phyloP scores from a whole-genome alignment of 805 yeast species.

The Candida pseudoglaebosa region DNA sequence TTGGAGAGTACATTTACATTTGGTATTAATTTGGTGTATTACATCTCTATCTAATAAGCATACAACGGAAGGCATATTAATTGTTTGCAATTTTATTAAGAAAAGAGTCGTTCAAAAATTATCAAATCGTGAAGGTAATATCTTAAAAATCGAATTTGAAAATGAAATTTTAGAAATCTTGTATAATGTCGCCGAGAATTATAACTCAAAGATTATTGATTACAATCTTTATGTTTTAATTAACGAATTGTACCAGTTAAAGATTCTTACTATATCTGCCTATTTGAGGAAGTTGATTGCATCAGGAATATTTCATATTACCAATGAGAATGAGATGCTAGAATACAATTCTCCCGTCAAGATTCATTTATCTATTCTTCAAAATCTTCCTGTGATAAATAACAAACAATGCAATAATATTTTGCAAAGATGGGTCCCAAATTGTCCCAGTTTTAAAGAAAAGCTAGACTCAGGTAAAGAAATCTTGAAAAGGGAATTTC shows the following conservation, averaged over 20 bases:
- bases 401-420: constrained; percentile 55
- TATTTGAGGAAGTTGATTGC: constrained; percentile 81
- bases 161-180: constrained; percentile 38
- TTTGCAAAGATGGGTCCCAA: constrained; percentile 44
- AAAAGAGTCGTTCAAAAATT: constrained; percentile 27
- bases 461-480: constrained; percentile 38
- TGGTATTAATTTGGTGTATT: constrained; percentile 38
- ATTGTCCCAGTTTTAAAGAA: constrained; percentile 24
- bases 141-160: constrained; percentile 43
- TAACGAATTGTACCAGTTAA: constrained; percentile 46
- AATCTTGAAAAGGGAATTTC: constrained; percentile 26
- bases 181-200: constrained; percentile 23
- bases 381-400: constrained; percentile 53
- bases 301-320: constrained; percentile 71
- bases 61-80: constrained; percentile 29
- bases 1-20: constrained; percentile 35
- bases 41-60: constrained; percentile 31
- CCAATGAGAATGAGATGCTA: constrained; percentile 8
- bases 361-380: constrained; percentile 53
- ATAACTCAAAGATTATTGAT: constrained; percentile 21
- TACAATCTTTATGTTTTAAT: constrained; percentile 42
- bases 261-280: constrained; percentile 53
- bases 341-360: constrained; percentile 15
- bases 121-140: constrained; percentile 14
- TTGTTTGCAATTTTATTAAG: constrained; percentile 44